Evolutionary conservation across 2,329 filamentous ascomycete genomes (phyloP).

Genomic region (Monilinia fructicola): DNA sequence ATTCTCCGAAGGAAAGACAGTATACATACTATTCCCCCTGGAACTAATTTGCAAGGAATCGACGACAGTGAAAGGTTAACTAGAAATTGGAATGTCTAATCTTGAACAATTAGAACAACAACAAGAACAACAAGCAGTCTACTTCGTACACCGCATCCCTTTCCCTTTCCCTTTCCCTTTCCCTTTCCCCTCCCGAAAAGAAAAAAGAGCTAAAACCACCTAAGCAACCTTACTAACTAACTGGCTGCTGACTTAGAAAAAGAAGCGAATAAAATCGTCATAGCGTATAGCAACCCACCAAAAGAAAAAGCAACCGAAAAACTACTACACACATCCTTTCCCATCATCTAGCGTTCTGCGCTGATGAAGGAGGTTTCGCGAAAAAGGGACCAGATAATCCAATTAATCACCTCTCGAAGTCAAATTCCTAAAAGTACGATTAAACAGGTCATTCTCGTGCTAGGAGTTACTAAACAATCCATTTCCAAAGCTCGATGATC

Average conservation of each 20-base stretch:
- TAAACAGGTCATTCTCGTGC: constrained; percentile 28
- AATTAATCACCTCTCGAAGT: neutral
- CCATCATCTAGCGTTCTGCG: neutral
- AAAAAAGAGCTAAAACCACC: neutral
- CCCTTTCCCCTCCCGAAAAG: neutral
- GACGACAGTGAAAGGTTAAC: no score
- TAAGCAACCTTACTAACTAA: no score
- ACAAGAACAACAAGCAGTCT: no score
- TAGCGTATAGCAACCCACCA: constrained; percentile 27
- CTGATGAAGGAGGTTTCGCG: neutral
- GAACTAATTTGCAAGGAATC: no score
- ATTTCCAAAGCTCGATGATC: constrained; percentile 24
- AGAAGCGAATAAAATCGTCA: constrained; percentile 25
- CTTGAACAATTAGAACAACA: no score
- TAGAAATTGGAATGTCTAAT: no score
- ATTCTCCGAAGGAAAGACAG: no score
- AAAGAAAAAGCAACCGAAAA: constrained; percentile 14
- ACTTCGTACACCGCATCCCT: neutral
- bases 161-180: neutral
- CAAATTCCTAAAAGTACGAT: constrained; percentile 5
- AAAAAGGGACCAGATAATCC: neutral
- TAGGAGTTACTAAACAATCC: constrained; percentile 16
- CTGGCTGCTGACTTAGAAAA: neutral
- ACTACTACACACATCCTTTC: neutral
- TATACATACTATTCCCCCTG: no score